These are phyloP conservation scores for Fraxinus floribunda DNA, from an alignment of 305 asterid genomes.

Conservation along the genomic window DNA sequence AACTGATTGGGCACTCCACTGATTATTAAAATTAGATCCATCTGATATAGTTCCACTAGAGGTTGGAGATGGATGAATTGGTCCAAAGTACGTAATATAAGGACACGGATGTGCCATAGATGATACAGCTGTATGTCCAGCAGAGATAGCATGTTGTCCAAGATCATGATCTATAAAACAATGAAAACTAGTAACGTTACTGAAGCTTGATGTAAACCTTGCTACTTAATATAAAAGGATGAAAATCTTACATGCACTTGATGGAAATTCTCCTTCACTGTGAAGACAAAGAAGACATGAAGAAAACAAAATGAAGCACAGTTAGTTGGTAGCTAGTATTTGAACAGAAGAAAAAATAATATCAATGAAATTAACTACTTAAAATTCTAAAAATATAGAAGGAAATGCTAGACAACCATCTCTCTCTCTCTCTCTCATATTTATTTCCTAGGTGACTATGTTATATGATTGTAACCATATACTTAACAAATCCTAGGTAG, in stretches of 20 bases:
- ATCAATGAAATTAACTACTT: not conserved
- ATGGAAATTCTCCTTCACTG: constrained; percentile 73
- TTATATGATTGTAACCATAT: not conserved
- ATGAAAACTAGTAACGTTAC: constrained; percentile 28
- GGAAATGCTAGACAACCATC: not conserved
- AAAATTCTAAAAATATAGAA: not conserved
- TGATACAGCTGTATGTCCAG: constrained; percentile 57
- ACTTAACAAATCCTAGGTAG: not conserved
- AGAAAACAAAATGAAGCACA: constrained; percentile 21
- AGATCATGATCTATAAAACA: constrained; percentile 54
- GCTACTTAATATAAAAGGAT: constrained; percentile 21
- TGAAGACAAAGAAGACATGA: constrained; percentile 14
- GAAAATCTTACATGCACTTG: constrained; percentile 62
- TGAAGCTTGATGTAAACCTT: constrained; percentile 21
- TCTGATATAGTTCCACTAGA: constrained; percentile 56
- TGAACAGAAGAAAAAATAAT: not conserved
- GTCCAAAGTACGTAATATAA: constrained; percentile 69
- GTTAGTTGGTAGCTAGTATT: constrained; percentile 17
- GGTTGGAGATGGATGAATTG: constrained; percentile 65
- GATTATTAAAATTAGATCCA: constrained; percentile 57
- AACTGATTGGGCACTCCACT: constrained; percentile 61
- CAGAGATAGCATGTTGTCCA: constrained; percentile 56
- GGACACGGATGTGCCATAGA: constrained; percentile 76
- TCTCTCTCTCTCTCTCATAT: not conserved
- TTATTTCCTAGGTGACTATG: not conserved